Conservation (phyloP, 2,329 filamentous ascomycete genomes). For the Mycosphaerella sp. region DNA sequence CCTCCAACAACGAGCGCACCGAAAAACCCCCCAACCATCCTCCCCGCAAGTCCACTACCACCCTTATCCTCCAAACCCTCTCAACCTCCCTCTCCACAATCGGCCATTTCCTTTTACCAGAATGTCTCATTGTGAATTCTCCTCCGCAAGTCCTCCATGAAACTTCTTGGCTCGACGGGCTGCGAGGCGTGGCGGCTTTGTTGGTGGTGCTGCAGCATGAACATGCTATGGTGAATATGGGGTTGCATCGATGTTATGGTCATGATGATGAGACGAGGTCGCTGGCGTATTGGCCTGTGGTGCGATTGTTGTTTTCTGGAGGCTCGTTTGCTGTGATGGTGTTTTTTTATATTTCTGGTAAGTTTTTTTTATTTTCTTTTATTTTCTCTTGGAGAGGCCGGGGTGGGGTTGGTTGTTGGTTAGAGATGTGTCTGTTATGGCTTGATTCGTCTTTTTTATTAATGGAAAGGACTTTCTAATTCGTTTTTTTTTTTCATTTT, state of each 20-base stretch:
- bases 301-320: constrained; percentile 47
- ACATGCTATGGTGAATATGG: constrained; percentile 26
- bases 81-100: not conserved
- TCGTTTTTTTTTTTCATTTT: too few species aligned
- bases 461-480: too few species aligned
- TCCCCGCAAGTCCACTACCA: not conserved
- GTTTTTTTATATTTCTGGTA: constrained; percentile 46
- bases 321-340: constrained; percentile 52
- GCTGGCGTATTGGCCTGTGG: constrained; percentile 31
- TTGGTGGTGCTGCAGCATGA: constrained; percentile 58
- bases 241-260: constrained; percentile 21
- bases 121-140: not conserved
- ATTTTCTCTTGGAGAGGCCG: too few species aligned
- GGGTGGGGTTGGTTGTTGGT: too few species aligned
- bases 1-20: too few species aligned
- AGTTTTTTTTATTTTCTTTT: not conserved
- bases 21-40: not conserved
- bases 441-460: too few species aligned
- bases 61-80: too few species aligned
- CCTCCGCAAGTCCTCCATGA: not conserved
- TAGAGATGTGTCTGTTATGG: too few species aligned
- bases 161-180: constrained; percentile 57
- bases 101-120: not conserved
- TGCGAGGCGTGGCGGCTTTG: constrained; percentile 59
- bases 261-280: constrained; percentile 54